Base-by-base conservation (phyloP, 208 protist genomes). In the Vickermania ingenoplastis region DNA sequence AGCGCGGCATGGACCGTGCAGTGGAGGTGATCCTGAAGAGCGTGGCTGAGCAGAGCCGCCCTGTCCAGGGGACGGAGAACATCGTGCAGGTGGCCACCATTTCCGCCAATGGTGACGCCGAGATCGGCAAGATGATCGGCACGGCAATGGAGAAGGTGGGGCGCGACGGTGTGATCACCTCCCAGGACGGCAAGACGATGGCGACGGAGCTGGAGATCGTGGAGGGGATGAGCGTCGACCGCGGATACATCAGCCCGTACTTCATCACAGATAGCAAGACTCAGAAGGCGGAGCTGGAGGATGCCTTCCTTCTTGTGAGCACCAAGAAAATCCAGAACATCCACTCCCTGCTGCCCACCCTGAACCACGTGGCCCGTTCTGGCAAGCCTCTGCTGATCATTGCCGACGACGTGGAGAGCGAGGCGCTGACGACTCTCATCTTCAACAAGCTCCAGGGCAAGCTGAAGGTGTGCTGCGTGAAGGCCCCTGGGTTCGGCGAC, bases 401-500 rank as follows among this genome's bases (percentile, higher is more conserved):
- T 61, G 97, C 98, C 59, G 98, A 99, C 68, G 96, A 99, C 69
- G 83, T 99, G 63, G 98, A 99, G 63, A 86, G 88, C 59, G 98
- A 99, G 75, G 98, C 97, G 3, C 87, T 95, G 66, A 86, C 85
- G 58, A 92, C 86, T 45, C 69, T 95, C 31, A 85, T 93, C 62
- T 80, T 91, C 71, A 95, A 95, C 79, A 84, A 88, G 67, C 70
- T 91, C 28, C 75, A 91, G 63, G 83, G 85, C 59, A 84, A 88
- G 75, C 76, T 93, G 55, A 92, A 93, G 73, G 82, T 95, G 41
- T 68, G 65, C 59, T 92, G 94, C 55, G 84, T 98, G 53, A 99
- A 99, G 89, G 98, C 98, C 3, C 98, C 98, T 57, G 98, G 98
- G 63, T 99, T 99, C 71, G 98, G 98, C 53, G 98, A 99, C 70